Base-by-base conservation (phyloP, 768 basidiomycete genomes). In the Lactarius pseudohatsudake region DNA sequence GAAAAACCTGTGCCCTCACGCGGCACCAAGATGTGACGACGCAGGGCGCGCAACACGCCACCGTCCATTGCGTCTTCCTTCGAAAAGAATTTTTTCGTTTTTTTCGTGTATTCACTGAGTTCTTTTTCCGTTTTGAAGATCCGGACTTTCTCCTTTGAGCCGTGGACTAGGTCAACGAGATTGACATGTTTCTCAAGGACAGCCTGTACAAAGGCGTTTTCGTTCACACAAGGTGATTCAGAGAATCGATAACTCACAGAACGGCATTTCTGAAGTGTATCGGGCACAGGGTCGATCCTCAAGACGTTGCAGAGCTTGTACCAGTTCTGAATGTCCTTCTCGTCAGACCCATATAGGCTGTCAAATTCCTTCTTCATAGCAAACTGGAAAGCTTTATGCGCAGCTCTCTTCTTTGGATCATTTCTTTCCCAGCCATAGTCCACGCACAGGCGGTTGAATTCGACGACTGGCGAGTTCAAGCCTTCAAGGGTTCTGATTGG, bases 1-100 rank as follows among this genome's bases (percentile, higher is more conserved):
- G n/a, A n/a, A n/a, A n/a, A n/a, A n/a, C n/a, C n/a, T n/a, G n/a
- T n/a, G n/a, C n/a, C 28, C 3, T 40, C n/a, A n/a, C 32, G 56
- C 4, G 70, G 70, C 7, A 0, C 11, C 13, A 68, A 30, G n/a
- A 74, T 72, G 4, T 70, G 72, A 26, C 77, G 73, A 30, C 77
- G 57, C 15, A 76, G 63, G 28, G 69, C 67, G 8, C 68, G 70
- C 38, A 79, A 70, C 7, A 78, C 71, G 36, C 77, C 73, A 28
- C 77, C 76, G 10, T 68, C 67, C 36, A 68, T 64, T 18, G 73
- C 75, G 28, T 66, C 67, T 41, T 74, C 45, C n/a, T 71, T 74
- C 1, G 76, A 76, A 28, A 78, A 63, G 63, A 10, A 45, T 54
- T 54, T 69, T 47, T 1, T 8, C 6, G 3, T 47, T 20, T 26